These are phyloP conservation scores for Myxozyma nipponensis DNA, from an alignment of 805 yeast species.

Conservation along the genomic window DNA sequence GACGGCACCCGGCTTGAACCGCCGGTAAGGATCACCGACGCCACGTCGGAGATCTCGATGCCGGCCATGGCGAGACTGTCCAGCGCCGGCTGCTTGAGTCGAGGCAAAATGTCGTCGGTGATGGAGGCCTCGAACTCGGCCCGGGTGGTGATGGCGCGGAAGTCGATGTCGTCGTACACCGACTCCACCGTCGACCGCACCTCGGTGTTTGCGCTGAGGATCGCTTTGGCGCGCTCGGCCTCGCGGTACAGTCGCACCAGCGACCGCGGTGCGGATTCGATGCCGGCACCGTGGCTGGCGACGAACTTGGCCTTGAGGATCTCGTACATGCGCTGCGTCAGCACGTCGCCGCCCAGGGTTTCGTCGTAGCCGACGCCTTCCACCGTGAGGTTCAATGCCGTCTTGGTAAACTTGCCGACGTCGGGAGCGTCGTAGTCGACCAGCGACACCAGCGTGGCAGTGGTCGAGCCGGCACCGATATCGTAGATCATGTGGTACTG, in stretches of 20 bases:
- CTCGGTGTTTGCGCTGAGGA: conserved; percentile 84
- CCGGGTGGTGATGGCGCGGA: conserved; percentile 62
- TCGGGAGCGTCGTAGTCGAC: conserved; percentile 39
- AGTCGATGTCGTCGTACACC: conserved; percentile 67
- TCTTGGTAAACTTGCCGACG: conserved; percentile 17
- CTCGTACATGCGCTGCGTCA: conserved; percentile 64
- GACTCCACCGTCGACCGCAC: conserved; percentile 75
- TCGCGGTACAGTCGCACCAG: conserved; percentile 68
- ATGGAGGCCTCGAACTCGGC: conserved; percentile 70
- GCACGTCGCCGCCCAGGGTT: conserved; percentile 68
- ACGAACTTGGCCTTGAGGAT: conserved; percentile 59
- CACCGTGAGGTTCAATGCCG: conserved; percentile 48
- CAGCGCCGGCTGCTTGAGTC: conserved; percentile 53
- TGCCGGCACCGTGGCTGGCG: conserved; percentile 41
- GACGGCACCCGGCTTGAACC: conserved; percentile 90
- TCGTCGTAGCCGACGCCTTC: conserved; percentile 69
- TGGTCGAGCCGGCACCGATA: conserved; percentile 88
- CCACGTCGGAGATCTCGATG: conserved; percentile 39
- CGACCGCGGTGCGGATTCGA: conserved; percentile 52
- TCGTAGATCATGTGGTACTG: conserved; percentile 75
- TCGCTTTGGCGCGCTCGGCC: conserved; percentile 83
- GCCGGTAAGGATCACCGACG: conserved; percentile 77
- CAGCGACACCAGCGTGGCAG: conserved; percentile 77
- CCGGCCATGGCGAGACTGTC: conserved; percentile 44
- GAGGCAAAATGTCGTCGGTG: conserved; percentile 42